These are phyloP conservation scores for Aureoboletus auriporus DNA, from an alignment of 768 basidiomycete species.

Conservation along the genomic window DNA sequence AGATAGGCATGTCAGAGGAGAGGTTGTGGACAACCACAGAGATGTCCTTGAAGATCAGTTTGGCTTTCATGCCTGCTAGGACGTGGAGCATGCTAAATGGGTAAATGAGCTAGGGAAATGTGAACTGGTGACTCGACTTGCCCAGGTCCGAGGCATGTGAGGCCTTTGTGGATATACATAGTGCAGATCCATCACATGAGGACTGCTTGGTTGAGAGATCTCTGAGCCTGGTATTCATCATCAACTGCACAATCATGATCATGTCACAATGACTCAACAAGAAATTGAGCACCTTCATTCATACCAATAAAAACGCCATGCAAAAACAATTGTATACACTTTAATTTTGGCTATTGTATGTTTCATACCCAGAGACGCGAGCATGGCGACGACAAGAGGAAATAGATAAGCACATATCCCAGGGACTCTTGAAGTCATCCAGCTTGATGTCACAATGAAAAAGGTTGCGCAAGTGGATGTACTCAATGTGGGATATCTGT, in stretches of 20 bases:
- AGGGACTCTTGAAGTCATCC: too few species aligned
- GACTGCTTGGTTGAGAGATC: too few species aligned
- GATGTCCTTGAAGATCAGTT: slow-evolving; percentile 17
- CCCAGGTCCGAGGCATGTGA: slow-evolving; percentile 28
- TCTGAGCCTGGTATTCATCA: slow-evolving; percentile 80
- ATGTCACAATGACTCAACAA: slow-evolving; percentile 80
- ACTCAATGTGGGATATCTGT: too few species aligned
- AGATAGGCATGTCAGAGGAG: slow-evolving; percentile 26
- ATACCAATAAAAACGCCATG: not conserved
- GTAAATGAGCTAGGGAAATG: slow-evolving; percentile 8
- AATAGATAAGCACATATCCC: too few species aligned
- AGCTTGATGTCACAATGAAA: too few species aligned
- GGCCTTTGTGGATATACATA: slow-evolving; percentile 25
- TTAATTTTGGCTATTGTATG: slow-evolving; percentile 69
- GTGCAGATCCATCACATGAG: too few species aligned
- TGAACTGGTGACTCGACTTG: slow-evolving; percentile 2
- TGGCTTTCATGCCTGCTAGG: slow-evolving; percentile 25
- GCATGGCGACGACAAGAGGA: slow-evolving; percentile 72
- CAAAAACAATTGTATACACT: slow-evolving; percentile 33
- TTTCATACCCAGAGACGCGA: slow-evolving; percentile 71
- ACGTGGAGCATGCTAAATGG: slow-evolving; percentile 28
- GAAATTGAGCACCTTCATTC: slow-evolving; percentile 68
- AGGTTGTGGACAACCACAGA: slow-evolving; percentile 23
- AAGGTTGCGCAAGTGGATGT: too few species aligned
- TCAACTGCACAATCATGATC: slow-evolving; percentile 71